Percentiles rank a stretch among this genome's conserved stretches.
phyloP scores from a whole-genome alignment of 2,329 filamentous ascomycete species.

The Ophiostoma quercus region DNA sequence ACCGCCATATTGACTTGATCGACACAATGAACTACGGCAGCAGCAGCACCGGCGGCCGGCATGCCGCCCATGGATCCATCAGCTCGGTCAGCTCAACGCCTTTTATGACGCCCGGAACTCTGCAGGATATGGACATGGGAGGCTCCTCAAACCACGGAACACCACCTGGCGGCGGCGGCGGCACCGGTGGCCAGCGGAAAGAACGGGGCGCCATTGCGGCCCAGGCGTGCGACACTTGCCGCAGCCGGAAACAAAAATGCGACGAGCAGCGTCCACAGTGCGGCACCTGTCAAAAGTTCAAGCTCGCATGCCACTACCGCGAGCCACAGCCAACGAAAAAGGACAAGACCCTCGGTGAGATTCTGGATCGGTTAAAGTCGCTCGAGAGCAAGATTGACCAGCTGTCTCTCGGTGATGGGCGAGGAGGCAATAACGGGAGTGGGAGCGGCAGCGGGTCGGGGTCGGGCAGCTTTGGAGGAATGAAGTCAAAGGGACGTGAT shows the following conservation, averaged over 20 bases:
- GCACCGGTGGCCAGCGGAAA: constrained; percentile 33
- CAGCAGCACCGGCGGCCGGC: not conserved
- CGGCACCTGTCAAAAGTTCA: constrained; percentile 52
- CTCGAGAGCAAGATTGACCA: constrained; percentile 53
- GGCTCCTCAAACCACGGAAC: not conserved
- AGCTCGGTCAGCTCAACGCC: constrained; percentile 16
- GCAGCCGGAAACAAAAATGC: constrained; percentile 58
- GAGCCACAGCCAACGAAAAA: constrained; percentile 60
- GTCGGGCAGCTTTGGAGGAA: not conserved
- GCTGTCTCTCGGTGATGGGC: constrained; percentile 28
- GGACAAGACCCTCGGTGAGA: constrained; percentile 58
- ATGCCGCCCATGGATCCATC: constrained; percentile 6
- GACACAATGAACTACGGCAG: constrained; percentile 5
- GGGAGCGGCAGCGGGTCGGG: not conserved
- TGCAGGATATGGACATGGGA: constrained; percentile 8
- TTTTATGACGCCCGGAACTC: not conserved
- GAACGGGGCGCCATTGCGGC: constrained; percentile 47
- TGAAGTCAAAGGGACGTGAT: not conserved
- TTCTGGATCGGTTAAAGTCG: constrained; percentile 51
- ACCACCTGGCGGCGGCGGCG: not conserved
- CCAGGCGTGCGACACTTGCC: constrained; percentile 56
- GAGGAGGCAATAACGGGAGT: not conserved
- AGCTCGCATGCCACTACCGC: constrained; percentile 55
- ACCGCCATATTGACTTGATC: too few relatives aligned
- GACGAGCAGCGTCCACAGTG: constrained; percentile 59